Evolutionary conservation across 331 rosid species (phyloP).

Genomic region (Malus hybrid): DNA sequence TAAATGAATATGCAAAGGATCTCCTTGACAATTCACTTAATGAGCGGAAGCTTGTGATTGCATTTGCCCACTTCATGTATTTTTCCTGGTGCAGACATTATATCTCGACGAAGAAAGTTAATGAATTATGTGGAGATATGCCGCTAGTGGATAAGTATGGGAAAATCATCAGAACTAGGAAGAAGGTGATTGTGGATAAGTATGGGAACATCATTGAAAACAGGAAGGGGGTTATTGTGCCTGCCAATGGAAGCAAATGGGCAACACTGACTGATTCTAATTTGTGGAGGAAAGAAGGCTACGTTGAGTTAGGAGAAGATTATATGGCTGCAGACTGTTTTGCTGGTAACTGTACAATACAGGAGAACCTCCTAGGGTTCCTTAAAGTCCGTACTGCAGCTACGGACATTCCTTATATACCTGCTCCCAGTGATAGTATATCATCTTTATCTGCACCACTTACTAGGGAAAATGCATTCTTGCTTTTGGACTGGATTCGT

Average conservation of each 20-base stretch:
- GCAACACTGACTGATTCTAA: constrained; percentile 43
- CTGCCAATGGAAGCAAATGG: constrained; percentile 72
- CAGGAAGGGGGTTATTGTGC: constrained; percentile 39
- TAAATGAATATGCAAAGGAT: constrained; percentile 17
- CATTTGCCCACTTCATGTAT: constrained; percentile 52
- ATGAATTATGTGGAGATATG: constrained; percentile 17
- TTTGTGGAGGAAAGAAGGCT: constrained; percentile 48
- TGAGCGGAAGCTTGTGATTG: constrained; percentile 20
- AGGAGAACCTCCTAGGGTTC: constrained; percentile 28
- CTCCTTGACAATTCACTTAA: constrained; percentile 3
- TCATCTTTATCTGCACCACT: constrained; percentile 41
- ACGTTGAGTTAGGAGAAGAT: constrained; percentile 44
- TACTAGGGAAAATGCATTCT: constrained; percentile 43
- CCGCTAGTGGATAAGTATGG: constrained; percentile 65
- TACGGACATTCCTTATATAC: constrained; percentile 46
- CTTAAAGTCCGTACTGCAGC: constrained; percentile 34
- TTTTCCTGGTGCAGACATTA: constrained; percentile 18
- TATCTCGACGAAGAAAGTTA: constrained; percentile 16
- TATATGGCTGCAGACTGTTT: constrained; percentile 18
- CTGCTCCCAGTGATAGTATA: constrained; percentile 50
- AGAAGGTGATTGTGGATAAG: no score
- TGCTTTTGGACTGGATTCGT: constrained; percentile 60
- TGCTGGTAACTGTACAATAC: constrained; percentile 26
- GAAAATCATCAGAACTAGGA: not conserved
- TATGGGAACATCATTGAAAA: no score